Evolutionary conservation across 352 stramenopile genomes (phyloP), one percentile per base, ranked within the genome.

Genomic region (Globisporangium middletonii): DNA sequence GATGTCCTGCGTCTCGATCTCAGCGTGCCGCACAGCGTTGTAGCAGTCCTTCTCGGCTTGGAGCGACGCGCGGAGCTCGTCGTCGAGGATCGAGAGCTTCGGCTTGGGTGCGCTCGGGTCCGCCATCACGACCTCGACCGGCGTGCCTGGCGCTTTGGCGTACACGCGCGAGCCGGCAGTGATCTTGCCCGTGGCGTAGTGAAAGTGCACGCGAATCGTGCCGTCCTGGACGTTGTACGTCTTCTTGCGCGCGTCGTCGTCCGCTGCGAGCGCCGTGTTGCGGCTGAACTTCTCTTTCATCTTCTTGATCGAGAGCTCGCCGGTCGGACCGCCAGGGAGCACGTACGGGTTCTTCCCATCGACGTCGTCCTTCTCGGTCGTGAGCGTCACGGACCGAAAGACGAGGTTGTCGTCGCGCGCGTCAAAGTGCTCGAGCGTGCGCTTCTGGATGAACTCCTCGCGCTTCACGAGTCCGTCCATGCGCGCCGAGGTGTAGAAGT

Each of bases 31-130:
- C 30, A 96, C 72, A 0, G 72, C 76, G 8, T 77, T 87, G 68
- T 96, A 97, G 67, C 90, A 98, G 53, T 97, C 88, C 60, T 97
- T 97, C 61, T 97, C 89, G 63, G 82, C 69, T 71, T 93, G 83
- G 27, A 91, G 66, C 28, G 72, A 73, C 1, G 72, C 73, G 19
- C 79, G 76, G 2, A 89, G 55, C 38, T 94, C 83, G 53, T 86
- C 77, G 59, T 92, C 83, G 8, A 94, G 65, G 8, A 94, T 72
- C 9, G 81, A 91, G 23, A 77, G 55, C 57, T 94, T 94, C 9
- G 83, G 83, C 33, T 81, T 82, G 30, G 64, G 60, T 2, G 78
- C 72, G 18, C 60, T 87, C 26, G 79, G 79, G 63, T 94, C 83
- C 1, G 79, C 79, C 68, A 88, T 75, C 6, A 88, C 64, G 7